These are phyloP conservation scores for Candida sanyaensis DNA, from an alignment of 1,139 yeast species.

Conservation along the genomic window DNA sequence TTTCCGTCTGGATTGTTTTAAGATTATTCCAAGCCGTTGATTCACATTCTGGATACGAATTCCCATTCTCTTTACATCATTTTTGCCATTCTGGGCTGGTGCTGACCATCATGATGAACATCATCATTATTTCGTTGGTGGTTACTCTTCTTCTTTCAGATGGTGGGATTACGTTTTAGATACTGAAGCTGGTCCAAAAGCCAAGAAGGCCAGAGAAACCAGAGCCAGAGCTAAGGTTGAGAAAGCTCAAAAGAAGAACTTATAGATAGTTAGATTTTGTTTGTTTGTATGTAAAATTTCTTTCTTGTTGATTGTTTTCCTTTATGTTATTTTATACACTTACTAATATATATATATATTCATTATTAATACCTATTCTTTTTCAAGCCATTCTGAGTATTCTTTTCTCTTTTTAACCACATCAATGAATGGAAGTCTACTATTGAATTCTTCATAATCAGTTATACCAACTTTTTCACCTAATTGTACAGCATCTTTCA, in stretches of 20 bases:
- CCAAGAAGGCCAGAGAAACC: slow-evolving; percentile 60
- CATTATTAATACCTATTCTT: slow-evolving; percentile 1
- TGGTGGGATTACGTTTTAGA: slow-evolving; percentile 87
- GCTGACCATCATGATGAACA: slow-evolving; percentile 98
- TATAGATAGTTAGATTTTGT: slow-evolving; percentile 4
- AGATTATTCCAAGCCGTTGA: slow-evolving; percentile 94
- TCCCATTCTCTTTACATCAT: slow-evolving; percentile 93
- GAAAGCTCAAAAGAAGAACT: slow-evolving; percentile 16
- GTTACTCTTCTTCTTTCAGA: slow-evolving; percentile 90
- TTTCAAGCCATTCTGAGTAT: slow-evolving; percentile 38
- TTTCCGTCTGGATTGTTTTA: slow-evolving; percentile 82
- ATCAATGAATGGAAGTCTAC: slow-evolving; percentile 48
- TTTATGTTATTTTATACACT: not conserved
- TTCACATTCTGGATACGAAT: slow-evolving; percentile 95
- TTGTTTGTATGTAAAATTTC: not conserved
- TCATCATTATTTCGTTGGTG: slow-evolving; percentile 91
- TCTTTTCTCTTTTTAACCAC: slow-evolving; percentile 40
- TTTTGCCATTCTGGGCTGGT: slow-evolving; percentile 95
- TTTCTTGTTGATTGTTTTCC: not conserved
- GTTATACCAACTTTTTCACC: slow-evolving; percentile 47
- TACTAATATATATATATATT: not conserved
- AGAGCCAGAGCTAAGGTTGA: slow-evolving; percentile 37
- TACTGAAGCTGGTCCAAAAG: slow-evolving; percentile 80
- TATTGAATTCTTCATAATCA: slow-evolving; percentile 44
- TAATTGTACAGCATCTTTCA: slow-evolving; percentile 47